Evolutionary conservation across 352 stramenopile species (phyloP).

Genomic region (Peronospora destructor): DNA sequence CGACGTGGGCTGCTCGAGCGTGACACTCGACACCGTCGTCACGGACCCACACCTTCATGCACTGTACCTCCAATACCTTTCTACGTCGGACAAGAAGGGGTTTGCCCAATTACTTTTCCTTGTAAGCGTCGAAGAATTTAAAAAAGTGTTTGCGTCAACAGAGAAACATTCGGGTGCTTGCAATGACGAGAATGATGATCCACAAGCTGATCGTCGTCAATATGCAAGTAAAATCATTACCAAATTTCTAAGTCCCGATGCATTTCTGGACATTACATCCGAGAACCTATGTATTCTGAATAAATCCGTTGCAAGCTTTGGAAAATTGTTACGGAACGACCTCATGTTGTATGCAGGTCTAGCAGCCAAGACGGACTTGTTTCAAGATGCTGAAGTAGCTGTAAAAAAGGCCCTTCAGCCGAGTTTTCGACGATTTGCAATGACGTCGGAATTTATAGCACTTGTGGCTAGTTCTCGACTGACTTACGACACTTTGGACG

Average conservation of each 20-base stretch:
- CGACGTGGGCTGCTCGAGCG: not conserved
- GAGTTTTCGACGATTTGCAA: conserved; percentile 57
- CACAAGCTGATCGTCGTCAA: conserved; percentile 36
- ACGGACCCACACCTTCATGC: conserved; percentile 72
- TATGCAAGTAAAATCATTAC: conserved; percentile 84
- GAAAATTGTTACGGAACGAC: conserved; percentile 63
- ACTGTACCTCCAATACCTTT: conserved; percentile 76
- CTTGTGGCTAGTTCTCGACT: conserved; percentile 51
- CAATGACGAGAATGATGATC: conserved; percentile 11
- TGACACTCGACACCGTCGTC: conserved; percentile 70
- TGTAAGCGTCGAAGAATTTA: conserved; percentile 86
- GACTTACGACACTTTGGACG: conserved; percentile 30
- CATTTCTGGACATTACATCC: conserved; percentile 72
- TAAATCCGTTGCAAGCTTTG: conserved; percentile 78
- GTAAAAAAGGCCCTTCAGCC: conserved; percentile 64
- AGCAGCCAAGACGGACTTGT: conserved; percentile 68
- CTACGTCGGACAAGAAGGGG: conserved; percentile 48
- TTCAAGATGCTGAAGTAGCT: conserved; percentile 64
- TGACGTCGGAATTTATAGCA: conserved; percentile 48
- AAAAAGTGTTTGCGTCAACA: conserved; percentile 47
- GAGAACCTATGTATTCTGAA: conserved; percentile 73
- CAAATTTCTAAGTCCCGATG: conserved; percentile 82
- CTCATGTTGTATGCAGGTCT: conserved; percentile 69
- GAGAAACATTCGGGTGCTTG: not conserved
- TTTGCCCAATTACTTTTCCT: conserved; percentile 80